Evolutionary conservation across 2,329 filamentous ascomycete species (phyloP), one percentile per base, ranked within the genome.

Genomic region (Ceratocystis lukuohia): DNA sequence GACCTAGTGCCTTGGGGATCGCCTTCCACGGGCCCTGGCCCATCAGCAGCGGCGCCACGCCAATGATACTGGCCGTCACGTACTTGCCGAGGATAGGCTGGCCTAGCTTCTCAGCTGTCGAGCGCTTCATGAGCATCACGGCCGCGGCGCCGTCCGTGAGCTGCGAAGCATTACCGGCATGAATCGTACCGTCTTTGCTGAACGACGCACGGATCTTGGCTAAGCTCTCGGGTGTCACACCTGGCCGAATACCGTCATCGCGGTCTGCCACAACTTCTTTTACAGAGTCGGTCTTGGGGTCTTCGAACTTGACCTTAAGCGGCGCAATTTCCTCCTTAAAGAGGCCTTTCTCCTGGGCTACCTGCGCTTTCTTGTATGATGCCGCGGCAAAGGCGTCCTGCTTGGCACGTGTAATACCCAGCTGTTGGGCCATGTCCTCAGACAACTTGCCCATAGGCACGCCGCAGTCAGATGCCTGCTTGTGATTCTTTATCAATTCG

Each of bases 91-190:
- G 79, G 76, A 97, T 91, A 66, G 82, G 82, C 80, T 96, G 93
- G 67, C 90, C 90, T 17, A 97, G 87, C 70, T 84, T 83, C 80
- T 96, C 87, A 62, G 94, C 94, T 17, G 88, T 96, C 70, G 87
- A 89, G 66, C 94, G 91, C 80, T 89, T 91, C 94, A 97, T 97
- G 73, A 99, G 82, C 59, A 97, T 83, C 5, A 97, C 93, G 61
- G 94, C 94, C 37, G 94, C 93, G 25, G 94, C 94, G 70, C 94
- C 94, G 78, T 99, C 91, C 37, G 90, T 94, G 75, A 99, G 91
- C 78, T 97, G 94, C 65, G 87, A 91, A 33, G 94, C 93, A 76
- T 97, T 99, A 72, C 94, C 94, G 67, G 91, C 94, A 80, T 97
- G 93, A 78, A 97, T 97, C 72, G 84, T 87, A 56, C 94, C 94